Percentiles rank a stretch among this genome's conserved stretches.
phyloP scores from a whole-genome alignment of 345 rosid genomes.

The Clarkia xantiana region DNA sequence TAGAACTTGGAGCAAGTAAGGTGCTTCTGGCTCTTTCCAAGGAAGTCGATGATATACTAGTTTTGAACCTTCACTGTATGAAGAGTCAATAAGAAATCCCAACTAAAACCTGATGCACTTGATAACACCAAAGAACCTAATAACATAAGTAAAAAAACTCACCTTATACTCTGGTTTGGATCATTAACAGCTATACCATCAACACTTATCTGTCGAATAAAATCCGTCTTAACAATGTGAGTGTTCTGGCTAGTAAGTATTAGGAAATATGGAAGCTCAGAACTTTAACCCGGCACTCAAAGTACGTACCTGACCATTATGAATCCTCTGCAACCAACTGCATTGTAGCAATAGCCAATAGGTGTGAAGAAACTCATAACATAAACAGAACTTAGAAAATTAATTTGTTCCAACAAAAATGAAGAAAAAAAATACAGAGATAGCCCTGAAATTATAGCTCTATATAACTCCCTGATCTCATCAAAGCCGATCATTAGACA shows the following conservation, averaged over 20 bases:
- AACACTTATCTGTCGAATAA: constrained; percentile 36
- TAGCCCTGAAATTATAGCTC: no score
- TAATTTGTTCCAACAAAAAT: not conserved
- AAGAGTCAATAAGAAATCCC: constrained; percentile 3
- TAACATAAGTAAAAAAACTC: not conserved
- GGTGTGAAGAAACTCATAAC: not conserved
- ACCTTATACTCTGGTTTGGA: constrained; percentile 46
- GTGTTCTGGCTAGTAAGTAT: no score
- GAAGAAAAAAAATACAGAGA: not conserved
- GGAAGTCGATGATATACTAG: constrained; percentile 72
- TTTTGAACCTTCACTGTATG: constrained; percentile 43
- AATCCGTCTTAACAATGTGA: not conserved
- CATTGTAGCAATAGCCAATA: not conserved
- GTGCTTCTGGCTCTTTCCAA: constrained; percentile 78
- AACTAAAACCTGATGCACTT: not conserved
- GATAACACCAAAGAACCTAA: not conserved
- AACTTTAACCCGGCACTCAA: not conserved
- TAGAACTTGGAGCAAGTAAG: constrained; percentile 32
- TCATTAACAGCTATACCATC: constrained; percentile 47
- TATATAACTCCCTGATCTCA: no score
- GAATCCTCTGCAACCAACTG: constrained; percentile 87
- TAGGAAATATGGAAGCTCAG: not conserved
- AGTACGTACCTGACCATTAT: constrained; percentile 56
- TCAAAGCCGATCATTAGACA: not conserved
- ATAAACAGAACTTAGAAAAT: no score